phyloP scores from a whole-genome alignment of 2,329 filamentous ascomycete genomes.

The Alternaria sp. region DNA sequence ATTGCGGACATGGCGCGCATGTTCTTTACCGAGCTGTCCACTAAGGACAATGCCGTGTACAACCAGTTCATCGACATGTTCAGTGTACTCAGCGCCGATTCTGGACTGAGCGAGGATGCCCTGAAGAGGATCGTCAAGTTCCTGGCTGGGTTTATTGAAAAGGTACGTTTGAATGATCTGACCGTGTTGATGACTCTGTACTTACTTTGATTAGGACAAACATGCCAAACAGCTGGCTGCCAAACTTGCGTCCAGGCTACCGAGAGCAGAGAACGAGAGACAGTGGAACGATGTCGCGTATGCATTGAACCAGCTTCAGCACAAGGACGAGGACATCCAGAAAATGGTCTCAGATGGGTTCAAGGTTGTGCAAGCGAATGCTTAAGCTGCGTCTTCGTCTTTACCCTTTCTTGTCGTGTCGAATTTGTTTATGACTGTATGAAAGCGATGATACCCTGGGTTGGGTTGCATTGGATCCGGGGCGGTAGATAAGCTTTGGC shows the following conservation, averaged over 20 bases:
- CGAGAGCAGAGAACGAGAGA: conserved; percentile 86
- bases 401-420: neutral
- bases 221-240: conserved; percentile 93
- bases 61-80: conserved; percentile 99
- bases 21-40: conserved; percentile 98
- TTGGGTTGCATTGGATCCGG: neutral
- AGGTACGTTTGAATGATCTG: conserved; percentile 62
- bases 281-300: conserved; percentile 99
- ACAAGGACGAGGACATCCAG: conserved; percentile 89
- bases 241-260: conserved; percentile 86
- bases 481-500: neutral
- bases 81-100: conserved; percentile 83
- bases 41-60: conserved; percentile 98
- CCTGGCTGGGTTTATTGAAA: conserved; percentile 93
- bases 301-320: conserved; percentile 84
- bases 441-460: neutral
- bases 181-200: neutral
- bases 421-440: neutral
- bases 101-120: conserved; percentile 80
- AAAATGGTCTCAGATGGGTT: conserved; percentile 79
- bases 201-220: conserved; percentile 72
- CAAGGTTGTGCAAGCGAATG: conserved; percentile 55
- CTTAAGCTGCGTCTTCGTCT: neutral
- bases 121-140: conserved; percentile 90
- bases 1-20: conserved; percentile 93